Conservation (phyloP, 2,329 filamentous ascomycete species). For the Scleromitrula shiraiana region DNA sequence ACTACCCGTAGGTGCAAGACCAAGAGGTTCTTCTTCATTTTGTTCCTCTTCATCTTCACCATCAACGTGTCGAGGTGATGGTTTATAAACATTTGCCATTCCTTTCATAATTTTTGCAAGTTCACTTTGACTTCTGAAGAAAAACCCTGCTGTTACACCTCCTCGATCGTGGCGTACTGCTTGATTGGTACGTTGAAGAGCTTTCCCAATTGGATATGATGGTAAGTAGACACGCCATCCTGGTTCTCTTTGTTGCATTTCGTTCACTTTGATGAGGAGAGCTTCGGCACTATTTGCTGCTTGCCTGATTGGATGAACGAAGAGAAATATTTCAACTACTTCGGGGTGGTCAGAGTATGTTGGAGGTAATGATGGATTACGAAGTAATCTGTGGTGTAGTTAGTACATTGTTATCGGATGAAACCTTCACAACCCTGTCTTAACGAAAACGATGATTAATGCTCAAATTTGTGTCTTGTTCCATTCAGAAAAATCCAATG, state of each 20-base stretch:
- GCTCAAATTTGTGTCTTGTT: too few species aligned
- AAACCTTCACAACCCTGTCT: background rate
- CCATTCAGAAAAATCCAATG: background rate
- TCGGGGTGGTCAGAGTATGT: conserved; percentile 41
- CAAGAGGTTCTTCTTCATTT: conserved; percentile 14
- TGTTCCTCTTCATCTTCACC: conserved; percentile 21
- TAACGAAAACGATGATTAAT: background rate
- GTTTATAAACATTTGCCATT: conserved; percentile 30
- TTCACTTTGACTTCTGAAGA: conserved; percentile 30
- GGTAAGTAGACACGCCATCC: conserved; percentile 40
- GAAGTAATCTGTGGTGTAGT: conserved; percentile 31
- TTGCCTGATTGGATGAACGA: conserved; percentile 46
- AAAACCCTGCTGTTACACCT: conserved; percentile 45
- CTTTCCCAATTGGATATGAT: conserved; percentile 46
- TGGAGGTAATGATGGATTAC: conserved; percentile 37
- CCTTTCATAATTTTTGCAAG: conserved; percentile 29
- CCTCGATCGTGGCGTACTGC: conserved; percentile 53
- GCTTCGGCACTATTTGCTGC: conserved; percentile 40
- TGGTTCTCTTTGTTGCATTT: conserved; percentile 38
- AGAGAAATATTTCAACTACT: conserved; percentile 46
- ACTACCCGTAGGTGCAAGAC: conserved; percentile 19
- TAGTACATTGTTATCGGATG: background rate
- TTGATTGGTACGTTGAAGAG: conserved; percentile 45
- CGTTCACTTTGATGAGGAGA: conserved; percentile 39
- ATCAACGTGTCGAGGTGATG: conserved; percentile 21